These are phyloP conservation scores for Harrya chromipes DNA, from an alignment of 768 basidiomycete genomes.

Conservation along the genomic window DNA sequence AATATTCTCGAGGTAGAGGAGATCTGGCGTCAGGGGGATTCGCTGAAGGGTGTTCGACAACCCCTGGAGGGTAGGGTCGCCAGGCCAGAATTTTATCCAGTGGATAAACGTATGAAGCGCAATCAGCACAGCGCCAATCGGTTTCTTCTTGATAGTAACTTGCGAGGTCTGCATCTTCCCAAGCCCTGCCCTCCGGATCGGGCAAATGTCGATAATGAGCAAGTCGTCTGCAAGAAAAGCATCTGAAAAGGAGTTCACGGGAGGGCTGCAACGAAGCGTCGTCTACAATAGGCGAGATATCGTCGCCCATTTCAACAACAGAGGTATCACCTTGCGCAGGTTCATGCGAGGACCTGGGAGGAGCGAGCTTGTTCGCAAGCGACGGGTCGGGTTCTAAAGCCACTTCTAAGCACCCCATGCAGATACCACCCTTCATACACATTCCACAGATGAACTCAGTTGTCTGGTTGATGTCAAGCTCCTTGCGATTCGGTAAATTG, in stretches of 20 bases:
- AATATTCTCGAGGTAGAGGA: slow-evolving; percentile 81
- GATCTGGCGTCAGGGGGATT: slow-evolving; percentile 52
- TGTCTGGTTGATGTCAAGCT: slow-evolving; percentile 51
- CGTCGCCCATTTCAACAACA: slow-evolving; percentile 39
- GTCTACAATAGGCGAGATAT: slow-evolving; percentile 4
- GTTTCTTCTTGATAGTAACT: slow-evolving; percentile 53
- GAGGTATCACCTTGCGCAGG: slow-evolving; percentile 3
- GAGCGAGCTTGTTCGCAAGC: slow-evolving; percentile 15
- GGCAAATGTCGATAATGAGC: slow-evolving; percentile 80
- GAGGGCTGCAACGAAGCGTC: slow-evolving; percentile 19
- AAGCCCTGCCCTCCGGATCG: slow-evolving; percentile 37
- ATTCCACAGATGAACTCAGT: slow-evolving; percentile 78
- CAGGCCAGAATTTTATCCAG: slow-evolving; percentile 90
- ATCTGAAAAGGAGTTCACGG: slow-evolving; percentile 69
- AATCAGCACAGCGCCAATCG: slow-evolving; percentile 75
- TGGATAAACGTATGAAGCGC: slow-evolving; percentile 62
- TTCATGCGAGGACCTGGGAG: slow-evolving; percentile 4
- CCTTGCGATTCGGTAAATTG: slow-evolving; percentile 44
- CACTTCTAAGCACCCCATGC: slow-evolving; percentile 67
- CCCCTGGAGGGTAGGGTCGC: slow-evolving; percentile 74
- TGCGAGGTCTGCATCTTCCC: slow-evolving; percentile 46
- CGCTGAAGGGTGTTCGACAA: slow-evolving; percentile 47
- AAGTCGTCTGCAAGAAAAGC: slow-evolving; percentile 76
- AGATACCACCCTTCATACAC: slow-evolving; percentile 74
- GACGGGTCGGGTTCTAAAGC: slow-evolving; percentile 47